Percentiles rank a stretch among this genome's conserved stretches.
Conservation (phyloP, 2,329 filamentous ascomycete species). For the Diaporthe ilicicola region DNA sequence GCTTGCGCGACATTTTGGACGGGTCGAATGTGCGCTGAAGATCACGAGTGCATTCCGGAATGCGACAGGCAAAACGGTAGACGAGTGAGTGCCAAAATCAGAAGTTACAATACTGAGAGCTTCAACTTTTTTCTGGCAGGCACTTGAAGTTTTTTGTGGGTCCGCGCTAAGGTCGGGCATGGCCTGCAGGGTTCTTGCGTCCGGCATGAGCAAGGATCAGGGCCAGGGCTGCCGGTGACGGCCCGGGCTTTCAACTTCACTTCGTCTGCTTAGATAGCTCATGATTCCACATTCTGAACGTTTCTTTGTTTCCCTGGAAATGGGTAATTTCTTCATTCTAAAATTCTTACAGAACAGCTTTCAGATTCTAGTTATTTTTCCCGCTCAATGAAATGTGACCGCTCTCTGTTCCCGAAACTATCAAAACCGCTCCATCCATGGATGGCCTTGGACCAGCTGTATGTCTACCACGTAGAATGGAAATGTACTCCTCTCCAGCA, state of each 20-base stretch:
- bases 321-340: too few species aligned
- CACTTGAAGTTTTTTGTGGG: conserved; percentile 33
- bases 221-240: background rate
- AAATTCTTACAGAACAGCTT: too few species aligned
- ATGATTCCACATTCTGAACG: background rate
- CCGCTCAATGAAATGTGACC: too few species aligned
- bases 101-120: conserved; percentile 2
- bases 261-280: background rate
- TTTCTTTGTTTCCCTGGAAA: too few species aligned
- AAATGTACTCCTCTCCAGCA: too few species aligned
- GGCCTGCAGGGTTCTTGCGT: background rate
- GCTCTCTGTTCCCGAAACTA: too few species aligned
- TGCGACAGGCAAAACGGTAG: conserved; percentile 10
- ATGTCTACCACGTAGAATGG: too few species aligned
- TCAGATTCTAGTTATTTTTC: too few species aligned
- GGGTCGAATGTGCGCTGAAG: conserved; percentile 29
- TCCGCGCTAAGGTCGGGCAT: background rate
- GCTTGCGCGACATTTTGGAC: conserved; percentile 66
- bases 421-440: too few species aligned
- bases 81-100: background rate
- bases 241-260: background rate
- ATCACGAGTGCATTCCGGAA: conserved; percentile 15
- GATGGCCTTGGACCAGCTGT: too few species aligned
- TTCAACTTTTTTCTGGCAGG: conserved; percentile 31
- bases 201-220: background rate